Conservation (phyloP, 306 rosid species). For the Astragalus glycyphyllos region DNA sequence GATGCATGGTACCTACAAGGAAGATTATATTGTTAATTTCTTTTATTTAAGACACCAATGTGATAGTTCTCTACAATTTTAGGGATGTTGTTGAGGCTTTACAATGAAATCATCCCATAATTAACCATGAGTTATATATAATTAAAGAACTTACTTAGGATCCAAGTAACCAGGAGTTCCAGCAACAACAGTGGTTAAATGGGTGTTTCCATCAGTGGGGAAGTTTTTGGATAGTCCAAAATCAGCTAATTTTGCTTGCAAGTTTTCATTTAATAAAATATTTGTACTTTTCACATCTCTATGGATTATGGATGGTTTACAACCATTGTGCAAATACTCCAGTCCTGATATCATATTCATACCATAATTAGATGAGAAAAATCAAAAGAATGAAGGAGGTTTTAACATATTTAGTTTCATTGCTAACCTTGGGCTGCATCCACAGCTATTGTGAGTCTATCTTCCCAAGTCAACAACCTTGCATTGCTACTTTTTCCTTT, state of each 20-base stretch:
- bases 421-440: no score
- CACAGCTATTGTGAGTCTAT: constrained; percentile 57
- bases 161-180: constrained; percentile 54
- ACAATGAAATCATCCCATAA: background rate
- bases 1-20: constrained; percentile 49
- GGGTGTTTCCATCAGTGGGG: constrained; percentile 38
- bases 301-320: no score
- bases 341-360: no score
- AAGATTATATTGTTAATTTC: background rate
- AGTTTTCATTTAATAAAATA: constrained; percentile 50
- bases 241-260: constrained; percentile 58
- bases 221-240: constrained; percentile 56
- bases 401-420: no score
- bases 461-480: constrained; percentile 53
- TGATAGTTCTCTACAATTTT: no score
- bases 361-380: no score
- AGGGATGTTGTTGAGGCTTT: no score
- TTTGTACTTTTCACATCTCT: constrained; percentile 62
- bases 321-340: no score
- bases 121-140: background rate
- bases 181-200: constrained; percentile 47
- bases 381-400: no score
- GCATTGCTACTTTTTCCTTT: constrained; percentile 14
- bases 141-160: constrained; percentile 52
- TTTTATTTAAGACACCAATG: background rate